Evolutionary conservation across 2,329 filamentous ascomycete species (phyloP).

Genomic region (Leptographium wingfieldii): DNA sequence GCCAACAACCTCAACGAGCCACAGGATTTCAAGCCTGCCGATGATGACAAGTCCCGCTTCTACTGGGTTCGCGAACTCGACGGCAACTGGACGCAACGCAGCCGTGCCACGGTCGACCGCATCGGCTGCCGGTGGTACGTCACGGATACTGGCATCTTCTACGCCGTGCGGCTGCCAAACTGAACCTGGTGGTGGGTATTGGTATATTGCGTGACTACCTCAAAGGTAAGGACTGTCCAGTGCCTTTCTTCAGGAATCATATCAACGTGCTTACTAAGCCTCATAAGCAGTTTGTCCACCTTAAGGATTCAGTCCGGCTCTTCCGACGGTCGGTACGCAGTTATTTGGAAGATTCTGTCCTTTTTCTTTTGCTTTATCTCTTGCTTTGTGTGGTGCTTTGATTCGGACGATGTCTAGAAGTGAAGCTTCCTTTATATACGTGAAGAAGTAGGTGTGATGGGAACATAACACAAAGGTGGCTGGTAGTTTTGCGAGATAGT

Average conservation of each 20-base stretch:
- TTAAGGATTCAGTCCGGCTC: background rate
- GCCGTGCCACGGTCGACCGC: slow-evolving; percentile 46
- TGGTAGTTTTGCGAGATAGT: background rate
- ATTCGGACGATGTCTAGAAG: background rate
- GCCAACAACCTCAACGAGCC: slow-evolving; percentile 39
- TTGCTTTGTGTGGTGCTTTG: background rate
- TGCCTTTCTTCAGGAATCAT: background rate
- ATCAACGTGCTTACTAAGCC: background rate
- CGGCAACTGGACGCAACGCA: slow-evolving; percentile 46
- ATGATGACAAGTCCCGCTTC: slow-evolving; percentile 46
- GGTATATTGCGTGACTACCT: background rate
- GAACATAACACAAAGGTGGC: background rate
- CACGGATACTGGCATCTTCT: slow-evolving; percentile 44
- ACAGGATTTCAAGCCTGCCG: slow-evolving; percentile 50
- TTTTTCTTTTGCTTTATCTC: background rate
- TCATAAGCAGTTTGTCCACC: background rate
- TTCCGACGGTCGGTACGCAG: background rate
- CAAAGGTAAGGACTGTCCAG: background rate
- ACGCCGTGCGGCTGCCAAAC: slow-evolving; percentile 41
- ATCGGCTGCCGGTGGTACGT: slow-evolving; percentile 47
- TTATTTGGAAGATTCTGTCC: background rate
- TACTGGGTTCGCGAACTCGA: slow-evolving; percentile 51
- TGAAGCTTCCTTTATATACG: background rate
- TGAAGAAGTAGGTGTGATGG: background rate
- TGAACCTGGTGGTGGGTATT: slow-evolving; percentile 10